phyloP scores from a whole-genome alignment of 306 rosid species.

The Cicer cuneatum region DNA sequence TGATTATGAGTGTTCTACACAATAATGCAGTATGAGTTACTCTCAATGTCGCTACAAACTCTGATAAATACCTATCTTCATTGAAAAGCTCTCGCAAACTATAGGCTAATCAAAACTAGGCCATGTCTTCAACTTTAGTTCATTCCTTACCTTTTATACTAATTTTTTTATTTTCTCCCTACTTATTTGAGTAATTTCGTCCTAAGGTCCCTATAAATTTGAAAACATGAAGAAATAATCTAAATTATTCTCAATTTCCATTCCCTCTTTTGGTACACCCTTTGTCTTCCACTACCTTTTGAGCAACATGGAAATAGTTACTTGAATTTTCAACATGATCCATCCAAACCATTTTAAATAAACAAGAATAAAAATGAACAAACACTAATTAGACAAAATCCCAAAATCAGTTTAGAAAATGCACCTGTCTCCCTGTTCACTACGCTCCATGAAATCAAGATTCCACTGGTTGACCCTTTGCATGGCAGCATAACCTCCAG shows the following conservation, averaged over 20 bases:
- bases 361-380: background rate
- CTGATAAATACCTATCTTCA: background rate
- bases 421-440: constrained; percentile 55
- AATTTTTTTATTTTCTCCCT: constrained; percentile 7
- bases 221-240: constrained; percentile 5
- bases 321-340: constrained; percentile 19
- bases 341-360: background rate
- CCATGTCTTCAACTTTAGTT: background rate
- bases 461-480: constrained; percentile 57
- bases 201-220: background rate
- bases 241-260: constrained; percentile 4
- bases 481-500: constrained; percentile 64
- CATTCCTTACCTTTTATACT: constrained; percentile 4
- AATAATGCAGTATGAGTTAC: background rate
- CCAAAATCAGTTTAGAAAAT: constrained; percentile 6
- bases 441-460: constrained; percentile 54
- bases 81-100: background rate
- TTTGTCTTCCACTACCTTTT: constrained; percentile 4
- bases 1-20: background rate
- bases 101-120: background rate
- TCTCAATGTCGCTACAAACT: background rate
- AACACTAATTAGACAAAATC: background rate
- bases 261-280: background rate
- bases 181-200: background rate
- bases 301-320: constrained; percentile 23